Percentiles rank a stretch among this genome's conserved stretches.
phyloP scores from a whole-genome alignment of 495 filamentous ascomycete species.

The Collariella sp. region DNA sequence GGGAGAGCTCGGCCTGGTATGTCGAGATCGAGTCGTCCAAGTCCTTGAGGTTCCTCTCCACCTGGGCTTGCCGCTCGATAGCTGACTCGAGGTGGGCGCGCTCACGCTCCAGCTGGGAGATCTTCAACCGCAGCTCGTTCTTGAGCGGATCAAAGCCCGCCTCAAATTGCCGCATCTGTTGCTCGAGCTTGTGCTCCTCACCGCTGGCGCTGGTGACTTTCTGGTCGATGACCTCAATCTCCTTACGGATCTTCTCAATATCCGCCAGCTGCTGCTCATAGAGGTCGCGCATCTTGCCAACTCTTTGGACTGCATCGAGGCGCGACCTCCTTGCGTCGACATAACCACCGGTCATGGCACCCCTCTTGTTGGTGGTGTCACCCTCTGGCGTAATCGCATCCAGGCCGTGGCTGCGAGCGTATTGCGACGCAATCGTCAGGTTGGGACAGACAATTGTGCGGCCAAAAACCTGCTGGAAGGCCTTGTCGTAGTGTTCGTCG shows the following conservation, averaged over 20 bases:
- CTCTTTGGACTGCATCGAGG: constrained; percentile 70
- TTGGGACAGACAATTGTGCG: constrained; percentile 92
- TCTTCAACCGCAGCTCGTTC: constrained; percentile 62
- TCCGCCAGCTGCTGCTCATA: constrained; percentile 55
- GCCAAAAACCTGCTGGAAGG: constrained; percentile 89
- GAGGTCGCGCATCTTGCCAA: constrained; percentile 64
- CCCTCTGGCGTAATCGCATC: constrained; percentile 91
- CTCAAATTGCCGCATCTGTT: constrained; percentile 67
- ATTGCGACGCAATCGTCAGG: constrained; percentile 74
- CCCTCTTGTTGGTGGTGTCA: constrained; percentile 86
- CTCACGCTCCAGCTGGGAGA: constrained; percentile 61
- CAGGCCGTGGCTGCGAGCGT: constrained; percentile 80
- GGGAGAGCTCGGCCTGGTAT: constrained; percentile 67
- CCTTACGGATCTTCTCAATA: constrained; percentile 34
- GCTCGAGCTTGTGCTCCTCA: constrained; percentile 75
- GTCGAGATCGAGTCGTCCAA: constrained; percentile 63
- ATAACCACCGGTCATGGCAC: constrained; percentile 89
- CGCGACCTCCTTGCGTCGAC: constrained; percentile 75
- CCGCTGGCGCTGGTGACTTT: constrained; percentile 74
- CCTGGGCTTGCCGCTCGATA: constrained; percentile 53
- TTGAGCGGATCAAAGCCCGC: constrained; percentile 73
- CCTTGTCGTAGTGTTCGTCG: constrained; percentile 66
- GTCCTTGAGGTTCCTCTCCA: constrained; percentile 66
- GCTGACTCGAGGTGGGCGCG: constrained; percentile 69
- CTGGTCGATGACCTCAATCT: constrained; percentile 72